Evolutionary conservation across 176 grass and related monocot species (phyloP).

Genomic region (Tuctoria greenei): DNA sequence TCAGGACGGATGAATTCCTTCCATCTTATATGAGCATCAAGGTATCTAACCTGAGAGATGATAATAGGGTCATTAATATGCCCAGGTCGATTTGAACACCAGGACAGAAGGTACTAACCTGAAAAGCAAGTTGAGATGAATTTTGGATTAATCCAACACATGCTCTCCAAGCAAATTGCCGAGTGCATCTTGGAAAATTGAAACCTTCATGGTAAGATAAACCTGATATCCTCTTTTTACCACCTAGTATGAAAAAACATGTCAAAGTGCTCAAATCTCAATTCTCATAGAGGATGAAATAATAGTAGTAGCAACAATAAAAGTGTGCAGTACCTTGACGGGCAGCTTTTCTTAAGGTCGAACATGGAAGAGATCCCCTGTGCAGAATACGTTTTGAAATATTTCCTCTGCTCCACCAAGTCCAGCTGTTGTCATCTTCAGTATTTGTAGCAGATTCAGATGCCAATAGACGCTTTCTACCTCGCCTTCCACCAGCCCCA

Average conservation of each 20-base stretch:
- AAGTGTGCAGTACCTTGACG: conserved; percentile 74
- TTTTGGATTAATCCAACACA: conserved; percentile 70
- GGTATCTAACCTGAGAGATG: conserved; percentile 85
- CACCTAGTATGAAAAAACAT: conserved; percentile 54
- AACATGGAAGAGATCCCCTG: conserved; percentile 55
- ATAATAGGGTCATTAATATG: conserved; percentile 31
- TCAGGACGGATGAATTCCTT: conserved; percentile 84
- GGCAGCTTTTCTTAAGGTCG: conserved; percentile 68
- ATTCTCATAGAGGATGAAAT: conserved; percentile 22
- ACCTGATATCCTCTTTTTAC: conserved; percentile 64
- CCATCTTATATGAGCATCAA: conserved; percentile 94
- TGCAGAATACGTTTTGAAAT: conserved; percentile 79
- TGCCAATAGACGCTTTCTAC: conserved; percentile 57
- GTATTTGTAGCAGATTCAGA: conserved; percentile 49
- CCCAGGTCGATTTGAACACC: conserved; percentile 14
- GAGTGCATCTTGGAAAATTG: conserved; percentile 70
- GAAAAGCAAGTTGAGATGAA: conserved; percentile 86
- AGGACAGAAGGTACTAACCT: conserved; percentile 46
- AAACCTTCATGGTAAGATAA: conserved; percentile 78
- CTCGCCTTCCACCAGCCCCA: conserved; percentile 63
- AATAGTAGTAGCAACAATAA: conserved; percentile 28
- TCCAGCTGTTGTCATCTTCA: conserved; percentile 74
- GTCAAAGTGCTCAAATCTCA: conserved; percentile 15
- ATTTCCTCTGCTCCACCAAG: conserved; percentile 82
- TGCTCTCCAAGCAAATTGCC: conserved; percentile 83